Base-by-base conservation (phyloP, 768 basidiomycete species). In the Paxillus rubicundulus region DNA sequence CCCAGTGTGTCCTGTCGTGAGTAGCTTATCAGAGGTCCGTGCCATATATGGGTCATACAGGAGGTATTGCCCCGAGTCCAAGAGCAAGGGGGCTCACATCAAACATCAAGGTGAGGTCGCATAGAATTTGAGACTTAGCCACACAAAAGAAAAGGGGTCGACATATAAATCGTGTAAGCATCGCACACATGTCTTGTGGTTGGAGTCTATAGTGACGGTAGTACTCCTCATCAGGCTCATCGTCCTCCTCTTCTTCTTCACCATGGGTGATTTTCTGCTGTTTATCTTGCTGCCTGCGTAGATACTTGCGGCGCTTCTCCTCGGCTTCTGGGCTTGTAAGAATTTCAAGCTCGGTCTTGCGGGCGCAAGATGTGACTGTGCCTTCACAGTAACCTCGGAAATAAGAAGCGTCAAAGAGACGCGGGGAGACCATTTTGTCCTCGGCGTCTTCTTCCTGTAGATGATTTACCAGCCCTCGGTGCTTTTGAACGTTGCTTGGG, bases 351-450 rank as follows among this genome's bases (percentile, higher is more conserved):
- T 47, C 55, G 4, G 49, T 60, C 49, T 54, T 61, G 34, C 61
- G 57, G 16, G 62, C 36, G 16, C 42, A 45, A 7, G 67, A 68
- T 8, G 49, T 54, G 16, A 69, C 12, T 30, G 58, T 60, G 48
- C 65, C 60, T 32, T 62, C 37, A 42, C 61, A 61, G 28, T 62
- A 70, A 10, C 55, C 56, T 46, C 47, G 50, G 37, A 70, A 70
- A 27, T 60, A 61, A 8, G 62, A 53, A 9, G 36, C 24, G 9
- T 59, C 52, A 16, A 60, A 65, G 20, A 70, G 34, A 13, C 61
- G 58, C 5, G 48, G 37, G 2, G 63, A 27, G 3, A 64, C 55
- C 0, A 8, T 53, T 45, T 68, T 67, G 0, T 68, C 61, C 8
- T 65, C 59, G 10, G 62, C 49, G 0, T 61, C 61, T 7, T 46